Percentiles rank a stretch among this genome's conserved stretches.
Evolutionary conservation across 352 stramenopile genomes (phyloP).

Genomic region (Phytopythium sindhum): DNA sequence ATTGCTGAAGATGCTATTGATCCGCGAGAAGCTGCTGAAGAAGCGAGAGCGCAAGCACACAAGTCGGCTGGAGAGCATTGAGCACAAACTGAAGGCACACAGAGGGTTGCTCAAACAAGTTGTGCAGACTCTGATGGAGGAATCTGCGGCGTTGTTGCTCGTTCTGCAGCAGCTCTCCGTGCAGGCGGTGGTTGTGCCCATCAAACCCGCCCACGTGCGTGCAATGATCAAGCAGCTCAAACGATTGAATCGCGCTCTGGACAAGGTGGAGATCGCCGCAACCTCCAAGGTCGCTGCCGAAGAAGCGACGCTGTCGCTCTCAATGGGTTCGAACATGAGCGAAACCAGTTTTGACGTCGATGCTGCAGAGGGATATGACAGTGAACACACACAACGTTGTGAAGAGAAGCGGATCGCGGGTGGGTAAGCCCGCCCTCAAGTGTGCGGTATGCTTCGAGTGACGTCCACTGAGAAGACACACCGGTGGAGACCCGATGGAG

Average conservation of each 20-base stretch:
- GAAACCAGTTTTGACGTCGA: not conserved
- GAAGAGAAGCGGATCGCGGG: not conserved
- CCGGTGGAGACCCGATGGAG: constrained; percentile 47
- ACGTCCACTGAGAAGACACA: constrained; percentile 5
- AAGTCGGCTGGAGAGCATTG: constrained; percentile 15
- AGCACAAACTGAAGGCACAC: constrained; percentile 15
- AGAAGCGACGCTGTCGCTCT: not conserved
- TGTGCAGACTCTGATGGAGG: constrained; percentile 37
- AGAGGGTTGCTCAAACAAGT: constrained; percentile 16
- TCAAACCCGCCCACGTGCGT: constrained; percentile 53
- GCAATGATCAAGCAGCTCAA: constrained; percentile 37
- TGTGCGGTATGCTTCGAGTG: no score
- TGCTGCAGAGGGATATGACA: not conserved
- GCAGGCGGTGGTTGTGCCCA: constrained; percentile 17
- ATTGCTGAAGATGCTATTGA: constrained; percentile 60
- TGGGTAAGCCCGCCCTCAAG: no score
- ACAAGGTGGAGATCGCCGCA: not conserved
- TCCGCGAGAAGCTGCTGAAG: constrained; percentile 64
- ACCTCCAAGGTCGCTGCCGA: not conserved
- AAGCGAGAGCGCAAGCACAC: constrained; percentile 31
- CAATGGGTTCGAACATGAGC: not conserved
- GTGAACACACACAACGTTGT: not conserved
- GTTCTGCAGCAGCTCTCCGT: constrained; percentile 39
- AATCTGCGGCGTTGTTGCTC: constrained; percentile 46
- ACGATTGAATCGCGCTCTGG: constrained; percentile 16